A percentile compares a stretch with the other conserved stretches of the same genome.
Evolutionary conservation across 2,329 filamentous ascomycete genomes (phyloP).

Genomic region (Beauveria bassiana): DNA sequence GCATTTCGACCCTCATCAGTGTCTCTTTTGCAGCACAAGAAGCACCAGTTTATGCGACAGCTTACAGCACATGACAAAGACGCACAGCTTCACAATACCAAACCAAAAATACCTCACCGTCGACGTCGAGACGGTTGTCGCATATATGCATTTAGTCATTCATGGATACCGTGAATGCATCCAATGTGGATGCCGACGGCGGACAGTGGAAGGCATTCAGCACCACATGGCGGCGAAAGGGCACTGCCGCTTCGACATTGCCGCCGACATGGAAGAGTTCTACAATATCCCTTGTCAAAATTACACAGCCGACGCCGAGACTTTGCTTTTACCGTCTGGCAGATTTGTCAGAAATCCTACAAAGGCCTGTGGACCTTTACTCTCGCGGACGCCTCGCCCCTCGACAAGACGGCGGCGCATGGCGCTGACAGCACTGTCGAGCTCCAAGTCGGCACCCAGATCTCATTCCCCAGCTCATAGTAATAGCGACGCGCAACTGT

Average conservation of each 20-base stretch:
- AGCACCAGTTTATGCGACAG: constrained; percentile 28
- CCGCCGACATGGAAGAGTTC: constrained; percentile 33
- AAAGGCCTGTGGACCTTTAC: not conserved
- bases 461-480: not conserved
- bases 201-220: constrained; percentile 36
- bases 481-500: not conserved
- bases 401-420: not conserved
- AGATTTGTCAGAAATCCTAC: constrained; percentile 23
- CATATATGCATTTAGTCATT: constrained; percentile 41
- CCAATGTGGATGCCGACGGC: constrained; percentile 36
- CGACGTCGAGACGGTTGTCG: constrained; percentile 37
- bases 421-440: not conserved
- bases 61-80: constrained; percentile 40
- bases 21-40: constrained; percentile 34
- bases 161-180: constrained; percentile 44
- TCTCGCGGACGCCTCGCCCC: not conserved
- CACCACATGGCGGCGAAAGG: constrained; percentile 45
- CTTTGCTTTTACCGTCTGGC: constrained; percentile 28
- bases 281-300: constrained; percentile 21
- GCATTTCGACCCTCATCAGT: constrained; percentile 25
- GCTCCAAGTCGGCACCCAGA: not conserved
- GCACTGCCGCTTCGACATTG: constrained; percentile 38
- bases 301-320: constrained; percentile 14
- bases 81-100: constrained; percentile 39
- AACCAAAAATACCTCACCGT: constrained; percentile 32